phyloP scores from a whole-genome alignment of 2,329 filamentous ascomycete species.

The Parascedosporium putredinis region DNA sequence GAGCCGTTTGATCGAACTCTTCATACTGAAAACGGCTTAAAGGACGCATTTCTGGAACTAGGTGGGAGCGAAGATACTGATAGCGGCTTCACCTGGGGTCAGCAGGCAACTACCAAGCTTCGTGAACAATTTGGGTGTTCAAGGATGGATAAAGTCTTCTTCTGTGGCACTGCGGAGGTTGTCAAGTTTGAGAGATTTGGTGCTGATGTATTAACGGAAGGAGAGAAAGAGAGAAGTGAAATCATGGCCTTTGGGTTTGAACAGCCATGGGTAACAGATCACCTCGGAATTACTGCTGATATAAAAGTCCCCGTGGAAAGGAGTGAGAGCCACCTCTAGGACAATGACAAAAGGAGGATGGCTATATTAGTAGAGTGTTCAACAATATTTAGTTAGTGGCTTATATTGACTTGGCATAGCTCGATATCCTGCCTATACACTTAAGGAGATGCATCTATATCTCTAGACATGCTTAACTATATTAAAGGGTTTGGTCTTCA shows the following conservation, averaged over 20 bases:
- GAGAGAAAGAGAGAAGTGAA: constrained; percentile 22
- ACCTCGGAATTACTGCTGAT: constrained; percentile 31
- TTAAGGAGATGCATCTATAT: no score
- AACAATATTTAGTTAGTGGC: no score
- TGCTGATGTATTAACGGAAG: constrained; percentile 28
- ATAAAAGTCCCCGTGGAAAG: neutral
- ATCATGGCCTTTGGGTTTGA: constrained; percentile 21
- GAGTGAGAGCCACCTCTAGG: neutral
- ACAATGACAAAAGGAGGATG: no score
- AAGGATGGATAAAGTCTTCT: constrained; percentile 44
- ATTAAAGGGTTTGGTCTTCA: no score
- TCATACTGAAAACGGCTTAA: constrained; percentile 34
- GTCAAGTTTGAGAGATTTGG: constrained; percentile 36
- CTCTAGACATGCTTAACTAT: no score
- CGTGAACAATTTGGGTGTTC: constrained; percentile 35
- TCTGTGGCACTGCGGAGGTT: constrained; percentile 24
- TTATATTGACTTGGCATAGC: no score
- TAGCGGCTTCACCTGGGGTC: constrained; percentile 47
- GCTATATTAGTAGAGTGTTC: no score
- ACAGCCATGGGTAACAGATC: constrained; percentile 39
- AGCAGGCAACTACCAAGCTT: constrained; percentile 32
- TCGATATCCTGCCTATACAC: no score
- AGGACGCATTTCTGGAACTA: constrained; percentile 40
- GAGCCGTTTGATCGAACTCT: constrained; percentile 39
- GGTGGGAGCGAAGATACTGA: constrained; percentile 40